Evolutionary conservation across 1,284 basidiomycete genomes (phyloP), one percentile per base, ranked within the genome.

Genomic region (Puccinia novopanici): DNA sequence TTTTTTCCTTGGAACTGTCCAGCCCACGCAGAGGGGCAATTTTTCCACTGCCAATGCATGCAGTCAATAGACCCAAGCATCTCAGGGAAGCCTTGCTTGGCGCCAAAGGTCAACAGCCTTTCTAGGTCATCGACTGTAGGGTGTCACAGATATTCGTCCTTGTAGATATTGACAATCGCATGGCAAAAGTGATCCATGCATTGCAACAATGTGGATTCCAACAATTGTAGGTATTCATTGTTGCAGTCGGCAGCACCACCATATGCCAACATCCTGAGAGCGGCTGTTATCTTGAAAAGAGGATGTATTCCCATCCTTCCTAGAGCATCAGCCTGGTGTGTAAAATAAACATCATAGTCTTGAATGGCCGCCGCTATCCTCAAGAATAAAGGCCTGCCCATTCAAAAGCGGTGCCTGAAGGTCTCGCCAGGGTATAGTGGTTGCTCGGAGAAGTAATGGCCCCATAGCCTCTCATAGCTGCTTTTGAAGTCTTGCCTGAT

Each of bases 141-240:
- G n/a, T 61, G 19, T 24, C 27, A 57, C 34, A 55, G n/a, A 55
- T 57, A 75, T 9, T 48, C 17, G 3, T 19, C 19, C 37, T 19
- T 27, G 37, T 9, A 74, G 34, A 55, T 42, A 2, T 0, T 1
- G 37, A 59, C 54, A 9, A 74, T 30, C 2, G 34, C 34, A 24
- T 48, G 13, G 50, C 57, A 63, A 37, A 75, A 75, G n/a, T n/a
- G 4, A 34, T 55, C 45, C 37, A 74, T 40, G 30, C 71, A 19
- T 40, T 74, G 3, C 8, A 74, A 19, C 5, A 4, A 54, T 15
- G 71, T 57, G 24, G 52, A 27, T 19, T 74, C 34, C 5, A 27
- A 54, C 3, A 74, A n/a, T n/a, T 59, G 71, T 4, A 74, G 34
- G 34, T 74, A 74, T 57, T 74, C 71, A 74, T 74, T 45, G 30